These are phyloP conservation scores for Limnanthes douglasii DNA, from an alignment of 345 rosid species.

Conservation along the genomic window DNA sequence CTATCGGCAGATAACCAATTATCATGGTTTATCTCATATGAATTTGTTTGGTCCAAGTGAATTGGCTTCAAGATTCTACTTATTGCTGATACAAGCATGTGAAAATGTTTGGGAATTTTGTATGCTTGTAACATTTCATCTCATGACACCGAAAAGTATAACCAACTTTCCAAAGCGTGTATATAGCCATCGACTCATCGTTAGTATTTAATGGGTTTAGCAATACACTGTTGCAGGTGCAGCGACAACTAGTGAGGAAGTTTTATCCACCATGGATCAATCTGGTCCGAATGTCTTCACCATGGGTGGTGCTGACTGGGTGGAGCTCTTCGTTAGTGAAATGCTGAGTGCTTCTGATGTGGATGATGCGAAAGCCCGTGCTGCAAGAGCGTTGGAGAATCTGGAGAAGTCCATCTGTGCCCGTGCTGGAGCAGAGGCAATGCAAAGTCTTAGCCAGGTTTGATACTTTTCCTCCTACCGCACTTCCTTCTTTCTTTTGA, in stretches of 20 bases:
- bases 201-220: too few relatives aligned
- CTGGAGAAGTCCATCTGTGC: constrained; percentile 64
- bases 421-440: constrained; percentile 41
- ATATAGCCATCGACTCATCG: too few relatives aligned
- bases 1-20: too few relatives aligned
- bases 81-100: too few relatives aligned
- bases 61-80: too few relatives aligned
- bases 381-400: constrained; percentile 59
- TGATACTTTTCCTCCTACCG: background rate
- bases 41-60: too few relatives aligned
- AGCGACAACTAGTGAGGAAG: constrained; percentile 16
- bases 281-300: constrained; percentile 17
- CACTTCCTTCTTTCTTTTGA: background rate
- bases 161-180: too few relatives aligned
- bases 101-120: too few relatives aligned
- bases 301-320: constrained; percentile 64
- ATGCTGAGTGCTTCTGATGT: constrained; percentile 56
- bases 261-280: constrained; percentile 16
- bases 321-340: constrained; percentile 65
- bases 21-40: too few relatives aligned
- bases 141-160: too few relatives aligned
- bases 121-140: too few relatives aligned
- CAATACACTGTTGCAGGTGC: too few relatives aligned
- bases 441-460: constrained; percentile 41
- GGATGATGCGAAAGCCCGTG: constrained; percentile 75